These are phyloP conservation scores for Paramecium biaurelia DNA, from an alignment of 73 alveolate genomes.

Conservation along the genomic window DNA sequence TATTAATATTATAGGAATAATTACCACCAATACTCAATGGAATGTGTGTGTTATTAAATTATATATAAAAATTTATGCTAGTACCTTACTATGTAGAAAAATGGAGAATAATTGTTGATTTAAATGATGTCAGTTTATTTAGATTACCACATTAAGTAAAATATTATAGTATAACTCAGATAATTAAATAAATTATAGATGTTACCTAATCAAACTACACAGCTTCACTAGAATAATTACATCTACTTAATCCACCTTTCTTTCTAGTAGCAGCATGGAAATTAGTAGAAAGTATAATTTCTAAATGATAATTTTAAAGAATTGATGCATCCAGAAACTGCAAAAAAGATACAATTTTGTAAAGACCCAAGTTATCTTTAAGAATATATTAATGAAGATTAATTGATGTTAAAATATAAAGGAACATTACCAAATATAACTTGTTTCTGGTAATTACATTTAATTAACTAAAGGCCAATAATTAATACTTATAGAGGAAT, in stretches of 20 bases:
- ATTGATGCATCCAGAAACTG: constrained; percentile 43
- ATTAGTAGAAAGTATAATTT: background rate
- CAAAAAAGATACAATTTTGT: background rate
- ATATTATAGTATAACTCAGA: background rate
- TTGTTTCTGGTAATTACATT: background rate
- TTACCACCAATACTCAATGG: background rate
- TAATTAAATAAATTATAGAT: background rate
- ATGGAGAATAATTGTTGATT: constrained; percentile 38
- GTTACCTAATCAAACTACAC: constrained; percentile 1
- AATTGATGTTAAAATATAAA: background rate
- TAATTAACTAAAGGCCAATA: background rate
- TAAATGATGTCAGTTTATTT: background rate
- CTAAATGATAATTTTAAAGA: background rate
- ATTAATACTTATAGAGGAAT: background rate
- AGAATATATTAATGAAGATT: background rate
- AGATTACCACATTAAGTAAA: constrained; percentile 14
- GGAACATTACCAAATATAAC: constrained; percentile 5
- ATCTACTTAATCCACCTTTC: constrained; percentile 22
- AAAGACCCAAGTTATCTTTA: background rate
- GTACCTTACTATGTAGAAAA: constrained; percentile 32
- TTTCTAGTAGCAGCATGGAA: background rate
- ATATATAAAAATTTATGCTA: background rate
- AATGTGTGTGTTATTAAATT: background rate
- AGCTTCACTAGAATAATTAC: background rate
- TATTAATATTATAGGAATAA: background rate